Evolutionary conservation across 768 basidiomycete genomes (phyloP).

Genomic region (Rhizopogon vinicolor): DNA sequence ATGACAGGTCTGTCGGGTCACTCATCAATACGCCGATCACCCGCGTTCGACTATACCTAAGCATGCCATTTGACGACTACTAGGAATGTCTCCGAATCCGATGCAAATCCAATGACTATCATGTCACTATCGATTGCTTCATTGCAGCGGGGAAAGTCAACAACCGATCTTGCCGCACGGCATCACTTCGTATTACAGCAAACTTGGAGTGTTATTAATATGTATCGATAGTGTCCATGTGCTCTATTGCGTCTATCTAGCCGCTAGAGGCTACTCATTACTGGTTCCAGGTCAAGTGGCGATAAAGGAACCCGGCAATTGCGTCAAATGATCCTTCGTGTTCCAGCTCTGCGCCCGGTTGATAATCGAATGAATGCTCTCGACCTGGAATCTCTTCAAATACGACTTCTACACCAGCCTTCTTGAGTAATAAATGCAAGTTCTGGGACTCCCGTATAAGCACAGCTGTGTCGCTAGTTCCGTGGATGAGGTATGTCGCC

Average conservation of each 20-base stretch:
- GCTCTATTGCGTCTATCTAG: background rate
- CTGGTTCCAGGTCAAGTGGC: slow-evolving; percentile 3
- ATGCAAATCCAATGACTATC: too few relatives aligned
- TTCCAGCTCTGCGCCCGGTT: slow-evolving; percentile 27
- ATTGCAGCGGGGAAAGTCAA: too few relatives aligned
- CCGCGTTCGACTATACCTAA: too few relatives aligned
- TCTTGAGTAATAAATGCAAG: slow-evolving; percentile 28
- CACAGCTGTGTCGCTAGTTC: slow-evolving; percentile 44
- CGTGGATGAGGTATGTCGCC: slow-evolving; percentile 43
- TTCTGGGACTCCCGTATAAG: slow-evolving; percentile 35
- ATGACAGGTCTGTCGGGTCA: too few relatives aligned
- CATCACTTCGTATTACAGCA: too few relatives aligned
- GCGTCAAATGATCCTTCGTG: slow-evolving; percentile 34
- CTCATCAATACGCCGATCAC: too few relatives aligned
- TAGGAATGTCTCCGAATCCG: too few relatives aligned
- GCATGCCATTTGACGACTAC: too few relatives aligned
- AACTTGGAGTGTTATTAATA: too few relatives aligned
- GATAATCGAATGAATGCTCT: slow-evolving; percentile 58
- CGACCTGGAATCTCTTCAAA: slow-evolving; percentile 35
- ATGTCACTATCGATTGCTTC: too few relatives aligned
- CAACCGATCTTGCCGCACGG: too few relatives aligned
- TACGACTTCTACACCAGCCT: slow-evolving; percentile 30
- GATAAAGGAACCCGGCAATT: slow-evolving; percentile 34
- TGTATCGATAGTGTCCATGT: too few relatives aligned
- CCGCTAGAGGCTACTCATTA: background rate